Evolutionary conservation across 2,329 filamentous ascomycete species (phyloP).

Genomic region (Tympanopsis confertula): DNA sequence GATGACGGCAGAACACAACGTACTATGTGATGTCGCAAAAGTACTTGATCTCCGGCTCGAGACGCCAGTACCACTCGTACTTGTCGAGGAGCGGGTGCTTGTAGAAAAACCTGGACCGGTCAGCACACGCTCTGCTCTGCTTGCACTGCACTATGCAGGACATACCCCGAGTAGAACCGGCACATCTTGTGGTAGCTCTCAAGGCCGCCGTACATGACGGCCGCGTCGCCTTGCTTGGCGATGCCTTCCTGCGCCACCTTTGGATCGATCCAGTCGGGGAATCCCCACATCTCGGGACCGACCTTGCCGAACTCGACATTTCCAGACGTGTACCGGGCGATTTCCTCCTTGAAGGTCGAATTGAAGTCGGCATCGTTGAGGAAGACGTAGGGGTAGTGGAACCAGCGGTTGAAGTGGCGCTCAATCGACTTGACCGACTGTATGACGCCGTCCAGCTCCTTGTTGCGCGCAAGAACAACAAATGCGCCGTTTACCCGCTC

Average conservation of each 20-base stretch:
- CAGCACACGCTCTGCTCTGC: slow-evolving; percentile 65
- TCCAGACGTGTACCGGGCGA: slow-evolving; percentile 80
- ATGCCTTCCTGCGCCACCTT: slow-evolving; percentile 94
- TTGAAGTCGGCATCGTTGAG: slow-evolving; percentile 97
- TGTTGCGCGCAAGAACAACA: slow-evolving; percentile 88
- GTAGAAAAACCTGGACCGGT: slow-evolving; percentile 65
- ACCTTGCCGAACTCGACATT: slow-evolving; percentile 91
- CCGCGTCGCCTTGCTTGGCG: slow-evolving; percentile 86
- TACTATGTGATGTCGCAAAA: slow-evolving; percentile 98
- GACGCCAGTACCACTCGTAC: slow-evolving; percentile 99
- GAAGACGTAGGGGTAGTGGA: slow-evolving; percentile 96
- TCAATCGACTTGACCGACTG: slow-evolving; percentile 97
- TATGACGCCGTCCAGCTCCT: slow-evolving; percentile 89
- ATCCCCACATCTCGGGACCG: slow-evolving; percentile 84
- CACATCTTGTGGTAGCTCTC: slow-evolving; percentile 99
- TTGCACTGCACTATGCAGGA: slow-evolving; percentile 14
- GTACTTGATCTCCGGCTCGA: slow-evolving; percentile 99
- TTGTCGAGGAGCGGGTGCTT: slow-evolving; percentile 40
- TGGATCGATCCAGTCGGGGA: slow-evolving; percentile 87
- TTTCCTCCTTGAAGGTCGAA: slow-evolving; percentile 76
- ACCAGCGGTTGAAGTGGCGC: slow-evolving; percentile 98
- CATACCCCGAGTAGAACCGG: slow-evolving; percentile 92
- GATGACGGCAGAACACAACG: slow-evolving; percentile 28
- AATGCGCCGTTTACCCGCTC: slow-evolving; percentile 89
- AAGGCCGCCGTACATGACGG: slow-evolving; percentile 98